Conservation (phyloP, 2,329 filamentous ascomycete species). For the Purpureocillium lavendulum region DNA sequence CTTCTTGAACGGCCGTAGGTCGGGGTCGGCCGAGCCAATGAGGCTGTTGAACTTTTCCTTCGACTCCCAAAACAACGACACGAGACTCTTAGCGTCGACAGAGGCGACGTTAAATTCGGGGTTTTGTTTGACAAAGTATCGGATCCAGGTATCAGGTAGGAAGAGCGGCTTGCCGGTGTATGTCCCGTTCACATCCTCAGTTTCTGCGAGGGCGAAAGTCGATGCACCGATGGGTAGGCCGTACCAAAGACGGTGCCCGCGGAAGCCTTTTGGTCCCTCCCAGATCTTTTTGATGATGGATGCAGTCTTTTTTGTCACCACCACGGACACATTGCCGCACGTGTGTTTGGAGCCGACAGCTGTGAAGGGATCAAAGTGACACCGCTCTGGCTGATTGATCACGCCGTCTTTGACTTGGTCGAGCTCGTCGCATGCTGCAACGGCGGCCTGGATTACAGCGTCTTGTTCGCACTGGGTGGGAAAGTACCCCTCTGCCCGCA, state of each 20-base stretch:
- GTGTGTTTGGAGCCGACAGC: slow-evolving; percentile 1
- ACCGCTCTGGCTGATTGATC: slow-evolving; percentile 31
- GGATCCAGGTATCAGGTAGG: slow-evolving; percentile 9
- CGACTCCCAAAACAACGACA: slow-evolving; percentile 9
- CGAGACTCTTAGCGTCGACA: slow-evolving; percentile 1
- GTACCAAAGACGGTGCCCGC: neutral
- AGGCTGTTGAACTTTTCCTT: slow-evolving; percentile 10
- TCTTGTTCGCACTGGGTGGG: neutral
- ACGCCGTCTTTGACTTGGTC: slow-evolving; percentile 39
- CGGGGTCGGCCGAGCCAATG: slow-evolving; percentile 18
- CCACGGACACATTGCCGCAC: neutral
- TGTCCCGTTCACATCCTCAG: too few relatives aligned
- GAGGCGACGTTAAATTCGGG: slow-evolving; percentile 14
- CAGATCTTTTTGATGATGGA: slow-evolving; percentile 1
- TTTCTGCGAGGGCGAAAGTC: slow-evolving; percentile 7
- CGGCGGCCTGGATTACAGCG: neutral
- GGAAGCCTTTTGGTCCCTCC: neutral
- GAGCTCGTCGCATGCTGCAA: slow-evolving; percentile 35
- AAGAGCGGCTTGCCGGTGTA: too few relatives aligned
- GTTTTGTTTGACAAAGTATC: slow-evolving; percentile 18
- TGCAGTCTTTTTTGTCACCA: neutral
- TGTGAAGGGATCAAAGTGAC: slow-evolving; percentile 24
- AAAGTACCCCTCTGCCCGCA: slow-evolving; percentile 13
- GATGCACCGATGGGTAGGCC: slow-evolving; percentile 3
- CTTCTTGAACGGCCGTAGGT: slow-evolving; percentile 17